Evolutionary conservation across 495 filamentous ascomycete species (phyloP).

Genomic region (Penicillium paxilli): DNA sequence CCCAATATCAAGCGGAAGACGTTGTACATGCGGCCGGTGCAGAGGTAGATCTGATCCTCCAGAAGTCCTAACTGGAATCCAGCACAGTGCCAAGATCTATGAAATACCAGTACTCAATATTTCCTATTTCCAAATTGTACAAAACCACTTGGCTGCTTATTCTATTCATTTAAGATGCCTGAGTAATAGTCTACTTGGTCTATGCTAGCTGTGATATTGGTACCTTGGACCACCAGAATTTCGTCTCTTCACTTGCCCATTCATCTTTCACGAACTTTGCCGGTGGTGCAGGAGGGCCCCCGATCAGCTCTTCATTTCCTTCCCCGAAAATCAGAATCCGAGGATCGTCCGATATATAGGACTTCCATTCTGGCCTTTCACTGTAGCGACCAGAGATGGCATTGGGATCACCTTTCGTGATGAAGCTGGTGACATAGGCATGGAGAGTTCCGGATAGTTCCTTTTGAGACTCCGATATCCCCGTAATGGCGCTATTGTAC

Average conservation of each 20-base stretch:
- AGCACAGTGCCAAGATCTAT: no score
- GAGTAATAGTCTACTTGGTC: background rate
- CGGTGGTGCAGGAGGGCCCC: conserved; percentile 40
- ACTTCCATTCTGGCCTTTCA: conserved; percentile 33
- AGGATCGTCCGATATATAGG: conserved; percentile 15
- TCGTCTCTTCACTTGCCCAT: conserved; percentile 49
- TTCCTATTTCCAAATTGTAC: no score
- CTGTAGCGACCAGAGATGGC: conserved; percentile 21
- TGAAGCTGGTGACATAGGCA: conserved; percentile 58
- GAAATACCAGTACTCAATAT: no score
- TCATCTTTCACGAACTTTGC: conserved; percentile 43
- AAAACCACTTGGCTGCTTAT: no score
- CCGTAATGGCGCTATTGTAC: conserved; percentile 44
- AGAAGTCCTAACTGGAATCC: background rate
- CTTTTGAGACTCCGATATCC: conserved; percentile 40
- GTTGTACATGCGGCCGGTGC: conserved; percentile 38
- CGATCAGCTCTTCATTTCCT: conserved; percentile 59
- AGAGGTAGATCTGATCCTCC: conserved; percentile 41
- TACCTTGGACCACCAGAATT: conserved; percentile 57
- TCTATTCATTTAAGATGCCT: background rate
- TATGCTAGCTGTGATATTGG: conserved; percentile 32
- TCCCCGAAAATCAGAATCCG: conserved; percentile 57
- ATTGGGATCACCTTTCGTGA: conserved; percentile 53
- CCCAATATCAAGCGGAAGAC: conserved; percentile 35
- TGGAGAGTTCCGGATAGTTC: conserved; percentile 54